A percentile compares a stretch with the other conserved stretches of the same genome.
Evolutionary conservation across 306 rosid species (phyloP).

Genomic region (Citrullus colocynthis): DNA sequence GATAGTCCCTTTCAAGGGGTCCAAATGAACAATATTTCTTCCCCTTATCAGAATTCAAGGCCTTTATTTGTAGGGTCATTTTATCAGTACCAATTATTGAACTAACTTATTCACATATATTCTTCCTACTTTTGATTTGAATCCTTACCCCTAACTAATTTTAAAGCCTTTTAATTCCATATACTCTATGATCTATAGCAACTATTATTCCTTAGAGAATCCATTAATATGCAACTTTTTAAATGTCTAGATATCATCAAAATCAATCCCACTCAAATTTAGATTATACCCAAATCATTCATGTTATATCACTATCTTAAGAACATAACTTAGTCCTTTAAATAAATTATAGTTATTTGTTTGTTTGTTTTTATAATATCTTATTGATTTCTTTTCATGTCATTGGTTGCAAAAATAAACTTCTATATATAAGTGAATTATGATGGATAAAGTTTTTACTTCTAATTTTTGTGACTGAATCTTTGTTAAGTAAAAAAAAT

Average conservation of each 20-base stretch:
- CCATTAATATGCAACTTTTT: background rate
- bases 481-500: background rate
- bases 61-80: slow-evolving; percentile 5
- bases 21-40: background rate
- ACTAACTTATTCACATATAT: background rate
- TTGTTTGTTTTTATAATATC: background rate
- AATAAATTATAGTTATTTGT: background rate
- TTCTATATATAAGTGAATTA: no score
- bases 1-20: slow-evolving; percentile 9
- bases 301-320: background rate
- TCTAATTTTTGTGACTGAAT: background rate
- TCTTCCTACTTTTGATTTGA: background rate
- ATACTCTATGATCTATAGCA: background rate
- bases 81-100: background rate
- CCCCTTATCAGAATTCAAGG: slow-evolving; percentile 1
- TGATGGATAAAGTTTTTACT: no score
- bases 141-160: background rate
- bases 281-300: background rate
- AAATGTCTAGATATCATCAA: background rate
- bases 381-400: background rate
- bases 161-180: background rate
- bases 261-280: background rate
- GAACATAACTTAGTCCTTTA: background rate
- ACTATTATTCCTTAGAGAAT: background rate
- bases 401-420: no score